Conservation (phyloP, 371 early-diverging fungal genomes). For the Mortierella sp. region DNA sequence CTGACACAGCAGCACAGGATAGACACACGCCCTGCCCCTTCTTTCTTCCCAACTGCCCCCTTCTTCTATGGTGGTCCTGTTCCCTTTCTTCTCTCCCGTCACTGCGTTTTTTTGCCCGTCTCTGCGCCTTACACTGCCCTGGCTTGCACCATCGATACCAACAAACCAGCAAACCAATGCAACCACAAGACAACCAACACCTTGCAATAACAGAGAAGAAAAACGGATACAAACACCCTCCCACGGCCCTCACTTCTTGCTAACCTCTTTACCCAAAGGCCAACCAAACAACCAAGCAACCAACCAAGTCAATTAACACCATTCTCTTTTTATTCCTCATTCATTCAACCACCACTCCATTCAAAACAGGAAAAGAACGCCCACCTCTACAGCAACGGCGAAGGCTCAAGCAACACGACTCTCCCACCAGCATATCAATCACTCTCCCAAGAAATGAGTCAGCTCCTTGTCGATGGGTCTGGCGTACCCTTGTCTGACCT, state of each 20-base stretch:
- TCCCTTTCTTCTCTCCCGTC: too few relatives aligned
- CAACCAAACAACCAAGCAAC: neutral
- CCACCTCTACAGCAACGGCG: constrained; percentile 3
- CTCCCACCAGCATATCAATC: constrained; percentile 41
- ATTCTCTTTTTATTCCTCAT: neutral
- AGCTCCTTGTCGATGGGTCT: constrained; percentile 3
- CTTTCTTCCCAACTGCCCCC: neutral
- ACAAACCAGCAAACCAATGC: too few relatives aligned
- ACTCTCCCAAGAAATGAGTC: constrained; percentile 26
- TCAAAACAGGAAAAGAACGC: constrained; percentile 27
- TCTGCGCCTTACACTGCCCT: neutral
- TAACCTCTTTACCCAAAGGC: neutral
- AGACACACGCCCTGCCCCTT: neutral
- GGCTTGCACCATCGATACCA: neutral
- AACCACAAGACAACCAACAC: neutral
- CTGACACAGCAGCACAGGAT: neutral
- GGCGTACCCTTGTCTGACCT: constrained; percentile 18
- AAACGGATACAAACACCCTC: neutral
- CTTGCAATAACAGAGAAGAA: neutral
- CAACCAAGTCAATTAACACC: neutral
- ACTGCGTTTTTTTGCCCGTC: neutral
- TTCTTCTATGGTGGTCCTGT: too few relatives aligned
- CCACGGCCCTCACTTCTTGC: neutral
- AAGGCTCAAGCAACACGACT: neutral
- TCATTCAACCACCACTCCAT: neutral